Percentiles rank a stretch among this genome's conserved stretches.
Evolutionary conservation across 768 basidiomycete genomes (phyloP).

Genomic region (Suillus plorans): DNA sequence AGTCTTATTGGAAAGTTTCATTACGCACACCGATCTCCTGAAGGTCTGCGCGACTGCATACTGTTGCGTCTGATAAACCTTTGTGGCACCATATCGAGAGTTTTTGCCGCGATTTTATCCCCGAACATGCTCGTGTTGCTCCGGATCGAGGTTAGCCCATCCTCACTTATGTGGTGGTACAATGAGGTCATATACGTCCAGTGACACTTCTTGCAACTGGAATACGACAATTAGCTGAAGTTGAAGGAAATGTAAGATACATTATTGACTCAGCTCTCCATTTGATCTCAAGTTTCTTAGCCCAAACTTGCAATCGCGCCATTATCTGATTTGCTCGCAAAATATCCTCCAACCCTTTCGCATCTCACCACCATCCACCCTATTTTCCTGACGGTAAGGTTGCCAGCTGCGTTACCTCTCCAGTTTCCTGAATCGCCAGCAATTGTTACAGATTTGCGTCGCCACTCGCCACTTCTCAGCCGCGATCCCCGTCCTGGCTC

Average conservation of each 20-base stretch:
- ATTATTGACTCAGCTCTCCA: conserved; percentile 1
- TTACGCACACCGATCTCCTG: background rate
- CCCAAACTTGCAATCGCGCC: conserved; percentile 51
- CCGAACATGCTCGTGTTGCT: conserved; percentile 61
- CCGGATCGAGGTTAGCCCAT: conserved; percentile 60
- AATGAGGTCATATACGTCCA: conserved; percentile 27
- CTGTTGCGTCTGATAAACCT: conserved; percentile 38
- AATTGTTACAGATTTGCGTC: conserved; percentile 53
- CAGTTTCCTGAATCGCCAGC: background rate
- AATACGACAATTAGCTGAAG: conserved; percentile 51
- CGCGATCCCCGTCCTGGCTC: conserved; percentile 59
- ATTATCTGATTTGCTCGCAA: conserved; percentile 55
- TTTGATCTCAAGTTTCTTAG: conserved; percentile 32
- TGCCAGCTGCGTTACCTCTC: background rate
- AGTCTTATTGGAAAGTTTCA: background rate
- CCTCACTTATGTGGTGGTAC: background rate
- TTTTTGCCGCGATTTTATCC: conserved; percentile 65
- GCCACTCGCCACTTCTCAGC: conserved; percentile 48
- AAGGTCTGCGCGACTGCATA: conserved; percentile 61
- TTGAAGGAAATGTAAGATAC: conserved; percentile 50
- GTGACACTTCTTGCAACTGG: conserved; percentile 68
- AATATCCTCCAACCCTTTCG: conserved; percentile 57
- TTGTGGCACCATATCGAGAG: conserved; percentile 42
- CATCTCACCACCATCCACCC: conserved; percentile 73
- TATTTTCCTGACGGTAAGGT: conserved; percentile 59